A percentile compares a stretch with the other conserved stretches of the same genome.
These are phyloP conservation scores for Nicotiana otophora DNA, from an alignment of 257 asterid genomes.

Conservation along the genomic window DNA sequence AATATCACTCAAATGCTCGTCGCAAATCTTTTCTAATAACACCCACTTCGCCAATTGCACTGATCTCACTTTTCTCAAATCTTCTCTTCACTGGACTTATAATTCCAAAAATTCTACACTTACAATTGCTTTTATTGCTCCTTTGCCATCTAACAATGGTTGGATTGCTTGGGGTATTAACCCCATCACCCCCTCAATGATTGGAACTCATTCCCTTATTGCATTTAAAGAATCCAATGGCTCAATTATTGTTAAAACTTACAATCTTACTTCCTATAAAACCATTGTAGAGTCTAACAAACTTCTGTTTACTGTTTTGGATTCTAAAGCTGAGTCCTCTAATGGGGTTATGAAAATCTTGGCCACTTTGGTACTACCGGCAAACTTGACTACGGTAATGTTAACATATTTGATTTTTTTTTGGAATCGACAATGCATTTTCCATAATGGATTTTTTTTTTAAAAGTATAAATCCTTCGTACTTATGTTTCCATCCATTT, in stretches of 20 bases:
- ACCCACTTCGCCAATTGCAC: slow-evolving; percentile 31
- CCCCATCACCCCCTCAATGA: slow-evolving; percentile 52
- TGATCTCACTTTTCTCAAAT: slow-evolving; percentile 49
- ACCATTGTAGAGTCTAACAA: slow-evolving; percentile 27
- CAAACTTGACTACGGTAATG: slow-evolving; percentile 20
- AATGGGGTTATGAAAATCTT: slow-evolving; percentile 36
- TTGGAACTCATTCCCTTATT: slow-evolving; percentile 49
- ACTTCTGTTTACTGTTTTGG: slow-evolving; percentile 41
- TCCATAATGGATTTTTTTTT: no score
- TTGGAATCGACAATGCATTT: no score
- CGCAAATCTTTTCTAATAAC: slow-evolving; percentile 27
- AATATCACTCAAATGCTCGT: slow-evolving; percentile 32
- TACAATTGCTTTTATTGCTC: slow-evolving; percentile 51
- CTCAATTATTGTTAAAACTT: slow-evolving; percentile 37
- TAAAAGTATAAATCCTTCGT: no score
- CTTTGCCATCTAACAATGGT: slow-evolving; percentile 46
- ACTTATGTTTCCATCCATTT: no score
- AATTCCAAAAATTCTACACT: slow-evolving; percentile 35
- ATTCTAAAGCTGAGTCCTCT: slow-evolving; percentile 36
- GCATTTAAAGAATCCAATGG: slow-evolving; percentile 51
- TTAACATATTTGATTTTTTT: neutral
- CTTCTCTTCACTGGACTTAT: slow-evolving; percentile 66
- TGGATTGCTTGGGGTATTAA: slow-evolving; percentile 83
- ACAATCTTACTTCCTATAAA: slow-evolving; percentile 37
- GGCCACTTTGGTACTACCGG: slow-evolving; percentile 50